Base-by-base conservation (phyloP, 2,329 filamentous ascomycete species). In the Alternaria ventricosa region DNA sequence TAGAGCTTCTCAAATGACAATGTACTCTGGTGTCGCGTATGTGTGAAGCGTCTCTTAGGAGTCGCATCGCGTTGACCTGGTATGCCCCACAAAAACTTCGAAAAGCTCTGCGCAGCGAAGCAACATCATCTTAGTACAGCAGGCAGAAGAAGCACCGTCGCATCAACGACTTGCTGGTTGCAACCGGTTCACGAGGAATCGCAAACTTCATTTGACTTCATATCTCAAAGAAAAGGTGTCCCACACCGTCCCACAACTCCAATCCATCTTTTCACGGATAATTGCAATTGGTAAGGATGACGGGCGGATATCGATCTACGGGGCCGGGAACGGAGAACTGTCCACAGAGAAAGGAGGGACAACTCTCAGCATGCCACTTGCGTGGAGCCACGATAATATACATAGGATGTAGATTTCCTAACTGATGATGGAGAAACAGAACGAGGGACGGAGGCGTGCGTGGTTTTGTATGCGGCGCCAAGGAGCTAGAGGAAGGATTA, bases 251-350 rank as follows among this genome's bases (percentile, higher is more conserved):
- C 79, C 79, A 81, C 79, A 81, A 80, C 78, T 78, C 72, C 75
- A 68, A 70, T 78, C 79, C 77, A 81, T 78, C 75, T 78, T 80
- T 78, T 76, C 76, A 79, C 78, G 77, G 77, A 78, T 69, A 65
- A 55, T 60, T 71, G 75, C 70, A 79, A 69, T 78, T 81, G 78
- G 71, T 77, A 77, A 75, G 78, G 79, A 77, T 75, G 74, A 78
- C 77, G 77, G 72, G 66, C 73, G 77, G 71, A 68, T 59, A 49
- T 76, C 63, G 22, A 57, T 81, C 77, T 79, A 79, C 78, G 78
- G 76, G 78, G 79, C 79, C 79, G 79, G 79, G 79, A 81, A 81
- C 79, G 79, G 79, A 81, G 76, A 78, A 78, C 77, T 79, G 78
- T 76, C 66, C 78, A 80, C 70, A 56, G 74, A 67, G 60, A 55